phyloP scores from a whole-genome alignment of 2,329 filamentous ascomycete species.

The Dichotomopilus funicola region DNA sequence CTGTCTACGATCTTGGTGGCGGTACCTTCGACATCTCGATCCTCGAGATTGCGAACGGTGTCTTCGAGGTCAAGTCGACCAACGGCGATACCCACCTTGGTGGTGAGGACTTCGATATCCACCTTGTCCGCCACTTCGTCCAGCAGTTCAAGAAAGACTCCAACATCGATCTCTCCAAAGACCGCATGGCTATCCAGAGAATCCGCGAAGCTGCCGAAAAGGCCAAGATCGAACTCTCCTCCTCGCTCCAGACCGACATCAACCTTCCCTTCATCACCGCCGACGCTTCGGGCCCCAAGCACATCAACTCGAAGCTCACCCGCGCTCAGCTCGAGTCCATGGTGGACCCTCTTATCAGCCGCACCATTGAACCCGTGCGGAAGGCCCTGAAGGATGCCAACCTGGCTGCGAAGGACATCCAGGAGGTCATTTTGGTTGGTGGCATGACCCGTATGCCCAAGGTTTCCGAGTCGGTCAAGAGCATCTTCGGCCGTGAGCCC shows the following conservation, averaged over 20 bases:
- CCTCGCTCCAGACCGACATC: slow-evolving; percentile 91
- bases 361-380: slow-evolving; percentile 85
- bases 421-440: slow-evolving; percentile 96
- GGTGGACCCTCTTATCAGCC: slow-evolving; percentile 80
- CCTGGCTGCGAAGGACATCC: slow-evolving; percentile 86
- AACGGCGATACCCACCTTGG: slow-evolving; percentile 98
- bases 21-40: slow-evolving; percentile 99
- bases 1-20: slow-evolving; percentile 96
- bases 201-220: slow-evolving; percentile 98
- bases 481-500: slow-evolving; percentile 91
- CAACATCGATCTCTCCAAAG: slow-evolving; percentile 78
- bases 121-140: slow-evolving; percentile 86
- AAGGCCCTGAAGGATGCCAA: slow-evolving; percentile 96
- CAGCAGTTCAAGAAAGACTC: slow-evolving; percentile 96
- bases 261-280: slow-evolving; percentile 98
- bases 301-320: slow-evolving; percentile 94
- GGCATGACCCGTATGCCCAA: slow-evolving; percentile 99
- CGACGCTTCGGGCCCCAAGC: slow-evolving; percentile 90
- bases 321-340: slow-evolving; percentile 89
- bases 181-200: slow-evolving; percentile 98
- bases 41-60: slow-evolving; percentile 93
- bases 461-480: slow-evolving; percentile 92
- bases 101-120: slow-evolving; percentile 97
- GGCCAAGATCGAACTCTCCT: slow-evolving; percentile 98
- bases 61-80: slow-evolving; percentile 98